phyloP scores from a whole-genome alignment of 2,329 filamentous ascomycete species.

The Diaporthe batatas region DNA sequence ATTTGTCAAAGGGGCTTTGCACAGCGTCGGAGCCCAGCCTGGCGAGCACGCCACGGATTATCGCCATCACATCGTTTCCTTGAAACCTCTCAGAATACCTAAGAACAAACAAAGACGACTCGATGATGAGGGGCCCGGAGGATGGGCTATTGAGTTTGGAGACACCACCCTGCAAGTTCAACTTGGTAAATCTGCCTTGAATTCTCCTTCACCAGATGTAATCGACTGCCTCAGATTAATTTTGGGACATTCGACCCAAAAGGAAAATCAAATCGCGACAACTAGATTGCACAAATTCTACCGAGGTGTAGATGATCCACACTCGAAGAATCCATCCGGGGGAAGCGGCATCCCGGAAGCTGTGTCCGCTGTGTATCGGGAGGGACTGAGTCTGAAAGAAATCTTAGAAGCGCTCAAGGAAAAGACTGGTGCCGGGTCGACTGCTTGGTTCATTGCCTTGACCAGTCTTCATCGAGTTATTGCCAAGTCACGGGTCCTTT shows the following conservation, averaged over 20 bases:
- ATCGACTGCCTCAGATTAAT: neutral
- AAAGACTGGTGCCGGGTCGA: too few species aligned
- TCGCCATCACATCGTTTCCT: neutral
- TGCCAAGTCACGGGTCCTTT: slow-evolving; percentile 54
- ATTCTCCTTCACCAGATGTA: neutral
- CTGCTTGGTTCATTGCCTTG: slow-evolving; percentile 40
- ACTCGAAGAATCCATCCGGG: neutral
- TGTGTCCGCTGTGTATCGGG: slow-evolving; percentile 50
- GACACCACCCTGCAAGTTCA: neutral
- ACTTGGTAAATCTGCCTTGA: neutral
- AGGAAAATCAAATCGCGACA: neutral
- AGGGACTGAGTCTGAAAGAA: too few species aligned
- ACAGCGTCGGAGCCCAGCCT: neutral
- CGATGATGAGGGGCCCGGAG: neutral
- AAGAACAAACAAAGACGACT: neutral
- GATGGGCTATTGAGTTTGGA: neutral
- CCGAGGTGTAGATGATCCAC: neutral
- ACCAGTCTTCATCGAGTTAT: slow-evolving; percentile 54
- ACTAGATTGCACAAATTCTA: neutral
- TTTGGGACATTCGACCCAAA: neutral
- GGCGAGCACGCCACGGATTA: neutral
- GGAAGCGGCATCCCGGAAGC: neutral
- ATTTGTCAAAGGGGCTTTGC: neutral
- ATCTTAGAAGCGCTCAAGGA: too few species aligned
- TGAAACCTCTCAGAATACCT: neutral